Evolutionary conservation across 2,329 filamentous ascomycete species (phyloP), one percentile per base, ranked within the genome.

Genomic region (Fusarium denticulatum): DNA sequence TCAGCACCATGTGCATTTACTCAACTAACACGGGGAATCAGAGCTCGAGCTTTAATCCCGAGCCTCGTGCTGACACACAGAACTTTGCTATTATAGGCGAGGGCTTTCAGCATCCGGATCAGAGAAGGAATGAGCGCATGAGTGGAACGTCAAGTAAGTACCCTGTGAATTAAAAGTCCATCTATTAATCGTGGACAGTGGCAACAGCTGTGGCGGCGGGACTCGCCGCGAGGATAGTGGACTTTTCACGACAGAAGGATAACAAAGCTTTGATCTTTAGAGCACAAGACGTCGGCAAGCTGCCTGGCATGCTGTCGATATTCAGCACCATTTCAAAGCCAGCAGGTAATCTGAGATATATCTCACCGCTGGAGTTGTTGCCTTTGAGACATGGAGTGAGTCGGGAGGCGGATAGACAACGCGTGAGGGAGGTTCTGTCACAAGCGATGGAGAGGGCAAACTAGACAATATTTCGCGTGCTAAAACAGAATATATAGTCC

Each of bases 201-300:
- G 59, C 59, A 0, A 62, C 60, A 0, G 60, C 60, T 14, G 39
- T 37, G 0, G 60, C 60, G 0, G 60, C n/a, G 2, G 60, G 50
- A 6, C 40, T 62, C 0, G 52, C 60, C 1, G 60, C 50, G 0
- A 24, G 22, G 1, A 59, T 62, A 0, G 9, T 59, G 0, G 60
- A 62, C 22, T 62, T 62, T 13, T 46, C 50, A 15, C 32, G 60
- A 1, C 60, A 62, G 11, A 24, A 0, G 1, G 52, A 46, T 15
- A 62, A 62, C 4, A 45, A 13, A 12, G 15, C 4, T 0, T 46
- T 16, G 2, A 58, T 62, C 2, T 12, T 22, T 4, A 39, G 60
- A 15, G 30, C 7, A 0, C 22, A 45, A 0, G 50, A 62, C 4
- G 60, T 62, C 4, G 60, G 52, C 0, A 62, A 45, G 4, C 10